phyloP scores from a whole-genome alignment of 2,329 filamentous ascomycete species.

The Fusarium oligoseptatum region DNA sequence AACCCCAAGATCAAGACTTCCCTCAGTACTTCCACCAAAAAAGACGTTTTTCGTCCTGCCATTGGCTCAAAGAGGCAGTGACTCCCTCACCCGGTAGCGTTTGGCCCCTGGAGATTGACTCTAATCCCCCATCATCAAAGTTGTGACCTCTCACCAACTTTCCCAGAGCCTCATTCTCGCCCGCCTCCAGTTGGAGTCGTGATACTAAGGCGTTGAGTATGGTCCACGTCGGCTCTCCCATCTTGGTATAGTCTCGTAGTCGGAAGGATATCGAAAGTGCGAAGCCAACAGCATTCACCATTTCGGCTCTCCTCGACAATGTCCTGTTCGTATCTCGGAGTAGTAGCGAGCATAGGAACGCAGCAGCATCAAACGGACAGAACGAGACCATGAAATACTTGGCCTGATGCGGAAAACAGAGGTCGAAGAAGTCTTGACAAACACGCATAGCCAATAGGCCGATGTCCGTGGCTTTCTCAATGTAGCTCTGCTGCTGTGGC shows the following conservation, averaged over 20 bases:
- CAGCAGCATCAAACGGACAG: not conserved
- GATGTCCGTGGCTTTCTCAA: not conserved
- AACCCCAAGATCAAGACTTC: not conserved
- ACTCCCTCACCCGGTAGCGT: not conserved
- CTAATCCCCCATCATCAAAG: no score
- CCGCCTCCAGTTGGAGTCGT: not conserved
- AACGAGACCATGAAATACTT: constrained; percentile 3
- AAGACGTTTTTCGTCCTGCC: not conserved
- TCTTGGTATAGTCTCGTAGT: not conserved
- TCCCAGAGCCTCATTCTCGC: not conserved
- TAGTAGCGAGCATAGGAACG: not conserved
- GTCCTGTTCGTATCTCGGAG: not conserved
- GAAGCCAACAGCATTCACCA: not conserved
- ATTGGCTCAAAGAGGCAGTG: not conserved
- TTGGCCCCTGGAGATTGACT: not conserved
- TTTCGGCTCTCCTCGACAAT: not conserved
- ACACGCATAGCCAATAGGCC: not conserved
- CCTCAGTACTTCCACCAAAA: not conserved
- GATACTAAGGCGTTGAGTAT: not conserved
- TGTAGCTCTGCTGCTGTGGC: no score
- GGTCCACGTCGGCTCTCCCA: not conserved
- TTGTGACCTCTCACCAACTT: no score
- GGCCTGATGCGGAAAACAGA: not conserved
- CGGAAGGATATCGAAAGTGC: not conserved
- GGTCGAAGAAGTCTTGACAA: not conserved